These are phyloP conservation scores for Podospora anserina DNA, from an alignment of 495 filamentous ascomycete genomes.

Conservation along the genomic window DNA sequence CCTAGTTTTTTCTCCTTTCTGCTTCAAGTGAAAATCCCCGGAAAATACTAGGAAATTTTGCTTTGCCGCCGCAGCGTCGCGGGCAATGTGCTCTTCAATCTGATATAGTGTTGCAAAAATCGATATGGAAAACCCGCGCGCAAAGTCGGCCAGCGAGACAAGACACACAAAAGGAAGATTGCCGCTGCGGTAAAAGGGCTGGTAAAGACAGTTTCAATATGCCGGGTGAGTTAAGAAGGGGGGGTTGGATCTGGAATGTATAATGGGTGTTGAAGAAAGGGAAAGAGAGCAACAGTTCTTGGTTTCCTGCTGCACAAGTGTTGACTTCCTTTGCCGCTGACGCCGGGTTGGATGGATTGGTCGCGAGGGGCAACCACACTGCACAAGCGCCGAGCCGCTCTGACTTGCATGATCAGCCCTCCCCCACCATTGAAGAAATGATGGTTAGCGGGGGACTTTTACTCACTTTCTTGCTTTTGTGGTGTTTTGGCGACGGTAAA, in stretches of 20 bases:
- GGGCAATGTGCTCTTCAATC: not conserved
- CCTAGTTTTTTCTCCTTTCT: not conserved
- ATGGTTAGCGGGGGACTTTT: not conserved
- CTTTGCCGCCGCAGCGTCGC: too few relatives aligned
- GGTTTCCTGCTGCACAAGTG: not conserved
- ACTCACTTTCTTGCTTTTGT: not conserved
- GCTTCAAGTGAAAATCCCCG: not conserved
- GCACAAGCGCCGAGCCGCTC: conserved; percentile 1
- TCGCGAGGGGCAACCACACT: conserved; percentile 2
- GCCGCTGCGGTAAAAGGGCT: not conserved
- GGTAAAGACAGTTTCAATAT: not conserved
- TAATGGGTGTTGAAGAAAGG: not conserved
- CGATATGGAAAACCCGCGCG: not conserved
- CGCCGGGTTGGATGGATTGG: not conserved
- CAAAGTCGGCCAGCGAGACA: not conserved
- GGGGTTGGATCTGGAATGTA: not conserved
- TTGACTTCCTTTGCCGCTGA: conserved; percentile 1
- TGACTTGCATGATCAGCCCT: conserved; percentile 1
- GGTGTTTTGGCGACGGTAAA: not conserved
- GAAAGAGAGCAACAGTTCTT: not conserved
- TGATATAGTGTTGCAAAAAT: not conserved
- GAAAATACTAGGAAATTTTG: not conserved
- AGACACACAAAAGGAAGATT: not conserved
- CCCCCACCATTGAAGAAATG: not conserved
- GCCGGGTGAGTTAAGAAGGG: not conserved